These are phyloP conservation scores for Eucalyptus marginata DNA, from an alignment of 345 rosid species.

Conservation along the genomic window DNA sequence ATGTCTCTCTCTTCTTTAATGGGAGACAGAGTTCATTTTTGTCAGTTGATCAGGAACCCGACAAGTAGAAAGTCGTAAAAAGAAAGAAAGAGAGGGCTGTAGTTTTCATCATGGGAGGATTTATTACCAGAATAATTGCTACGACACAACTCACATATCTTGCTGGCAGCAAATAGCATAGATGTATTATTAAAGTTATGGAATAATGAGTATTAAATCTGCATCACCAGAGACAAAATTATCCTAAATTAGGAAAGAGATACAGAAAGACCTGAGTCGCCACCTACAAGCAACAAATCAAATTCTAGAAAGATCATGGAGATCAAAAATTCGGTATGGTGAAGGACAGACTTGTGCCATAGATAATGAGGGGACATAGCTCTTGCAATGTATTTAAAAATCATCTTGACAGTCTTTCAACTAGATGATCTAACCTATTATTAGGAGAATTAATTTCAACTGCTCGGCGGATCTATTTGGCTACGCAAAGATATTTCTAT, in stretches of 20 bases:
- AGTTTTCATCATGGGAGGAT: not conserved
- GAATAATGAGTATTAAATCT: not conserved
- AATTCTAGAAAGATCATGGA: not conserved
- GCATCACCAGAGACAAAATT: not conserved
- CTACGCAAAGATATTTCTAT: not conserved
- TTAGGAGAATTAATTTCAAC: not conserved
- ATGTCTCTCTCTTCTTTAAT: not conserved
- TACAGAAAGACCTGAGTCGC: not conserved
- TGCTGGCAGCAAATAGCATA: not conserved
- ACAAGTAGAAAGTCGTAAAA: no score
- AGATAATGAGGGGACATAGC: not conserved
- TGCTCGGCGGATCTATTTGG: not conserved
- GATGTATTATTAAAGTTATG: not conserved
- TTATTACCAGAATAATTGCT: not conserved
- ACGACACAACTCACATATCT: not conserved
- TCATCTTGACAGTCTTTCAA: not conserved
- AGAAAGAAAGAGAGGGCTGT: no score
- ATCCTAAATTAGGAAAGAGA: not conserved
- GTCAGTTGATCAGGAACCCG: no score
- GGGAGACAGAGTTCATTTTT: no score
- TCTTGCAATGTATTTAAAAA: not conserved
- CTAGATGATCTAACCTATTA: not conserved
- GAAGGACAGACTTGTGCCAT: not conserved
- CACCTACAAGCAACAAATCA: not conserved
- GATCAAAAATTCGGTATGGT: not conserved